Evolutionary conservation across 108 stramenopile species (phyloP).

Genomic region (Conticribra weissflogii): DNA sequence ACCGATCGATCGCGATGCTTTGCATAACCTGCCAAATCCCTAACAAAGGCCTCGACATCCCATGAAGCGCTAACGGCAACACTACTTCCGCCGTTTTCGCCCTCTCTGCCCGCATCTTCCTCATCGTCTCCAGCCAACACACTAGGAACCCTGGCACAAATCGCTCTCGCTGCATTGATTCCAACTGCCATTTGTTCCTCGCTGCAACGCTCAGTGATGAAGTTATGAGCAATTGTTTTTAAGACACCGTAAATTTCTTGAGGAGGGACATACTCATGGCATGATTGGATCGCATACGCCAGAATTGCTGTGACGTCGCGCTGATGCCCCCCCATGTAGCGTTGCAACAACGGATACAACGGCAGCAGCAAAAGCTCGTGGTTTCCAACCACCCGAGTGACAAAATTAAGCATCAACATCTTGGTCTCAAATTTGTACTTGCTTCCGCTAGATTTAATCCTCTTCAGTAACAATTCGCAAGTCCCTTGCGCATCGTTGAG

Average conservation of each 20-base stretch:
- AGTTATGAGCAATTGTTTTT: constrained; percentile 93
- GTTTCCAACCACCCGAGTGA: constrained; percentile 92
- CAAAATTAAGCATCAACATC: constrained; percentile 96
- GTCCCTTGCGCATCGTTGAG: constrained; percentile 95
- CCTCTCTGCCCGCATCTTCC: constrained; percentile 23
- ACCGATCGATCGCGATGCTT: constrained; percentile 94
- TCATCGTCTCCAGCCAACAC: constrained; percentile 81
- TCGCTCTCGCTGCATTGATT: constrained; percentile 93
- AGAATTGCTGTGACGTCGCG: constrained; percentile 93
- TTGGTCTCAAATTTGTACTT: constrained; percentile 88
- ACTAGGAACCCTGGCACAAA: constrained; percentile 87
- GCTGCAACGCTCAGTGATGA: constrained; percentile 90
- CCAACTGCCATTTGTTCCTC: constrained; percentile 97
- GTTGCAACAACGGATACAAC: constrained; percentile 94
- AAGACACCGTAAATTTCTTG: constrained; percentile 91
- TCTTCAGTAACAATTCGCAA: constrained; percentile 85
- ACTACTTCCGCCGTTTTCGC: constrained; percentile 1
- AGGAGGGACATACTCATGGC: constrained; percentile 95
- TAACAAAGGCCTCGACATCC: constrained; percentile 93
- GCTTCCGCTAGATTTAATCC: constrained; percentile 61
- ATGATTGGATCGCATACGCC: constrained; percentile 96
- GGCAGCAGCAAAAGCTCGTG: constrained; percentile 90
- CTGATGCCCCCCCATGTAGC: constrained; percentile 95
- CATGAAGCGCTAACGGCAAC: constrained; percentile 38
- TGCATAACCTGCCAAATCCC: constrained; percentile 93